phyloP scores from a whole-genome alignment of 225 moss, liverwort and hornwort genomes.

The Straminergon stramineum region DNA sequence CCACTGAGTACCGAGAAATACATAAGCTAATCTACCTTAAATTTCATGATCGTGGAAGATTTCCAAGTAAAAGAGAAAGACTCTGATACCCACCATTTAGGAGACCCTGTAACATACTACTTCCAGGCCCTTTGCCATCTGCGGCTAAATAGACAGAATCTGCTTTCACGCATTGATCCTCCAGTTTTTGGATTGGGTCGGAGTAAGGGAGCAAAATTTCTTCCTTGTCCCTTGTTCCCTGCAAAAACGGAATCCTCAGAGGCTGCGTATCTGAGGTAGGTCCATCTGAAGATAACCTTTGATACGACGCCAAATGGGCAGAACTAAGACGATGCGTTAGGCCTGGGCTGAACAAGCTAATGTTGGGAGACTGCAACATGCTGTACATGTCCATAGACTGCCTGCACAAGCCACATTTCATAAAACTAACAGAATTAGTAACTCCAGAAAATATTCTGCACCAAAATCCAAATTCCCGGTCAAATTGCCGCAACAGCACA shows the following conservation, averaged over 20 bases:
- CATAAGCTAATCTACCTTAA: background rate
- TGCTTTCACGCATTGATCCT: conserved; percentile 12
- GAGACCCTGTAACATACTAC: conserved; percentile 62
- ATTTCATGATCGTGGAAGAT: background rate
- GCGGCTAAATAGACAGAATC: conserved; percentile 22
- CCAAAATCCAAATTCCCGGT: background rate
- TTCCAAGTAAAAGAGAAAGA: background rate
- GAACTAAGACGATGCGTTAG: conserved; percentile 50
- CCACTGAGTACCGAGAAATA: background rate
- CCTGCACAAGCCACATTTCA: conserved; percentile 28
- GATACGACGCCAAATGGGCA: conserved; percentile 43
- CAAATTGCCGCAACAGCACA: background rate
- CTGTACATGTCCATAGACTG: conserved; percentile 89
- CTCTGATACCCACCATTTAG: conserved; percentile 51
- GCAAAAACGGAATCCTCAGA: conserved; percentile 38
- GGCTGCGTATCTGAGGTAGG: conserved; percentile 17
- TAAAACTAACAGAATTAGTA: background rate
- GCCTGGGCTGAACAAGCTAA: conserved; percentile 71
- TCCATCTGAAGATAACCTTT: conserved; percentile 14
- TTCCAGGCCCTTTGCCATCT: conserved; percentile 28
- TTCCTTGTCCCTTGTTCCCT: conserved; percentile 2
- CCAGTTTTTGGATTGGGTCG: conserved; percentile 14
- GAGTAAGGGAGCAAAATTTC: background rate
- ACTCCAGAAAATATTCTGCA: background rate
- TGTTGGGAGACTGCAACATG: conserved; percentile 52